Conservation (phyloP, 2,329 filamentous ascomycete genomes). For the Colletotrichum musicola region DNA sequence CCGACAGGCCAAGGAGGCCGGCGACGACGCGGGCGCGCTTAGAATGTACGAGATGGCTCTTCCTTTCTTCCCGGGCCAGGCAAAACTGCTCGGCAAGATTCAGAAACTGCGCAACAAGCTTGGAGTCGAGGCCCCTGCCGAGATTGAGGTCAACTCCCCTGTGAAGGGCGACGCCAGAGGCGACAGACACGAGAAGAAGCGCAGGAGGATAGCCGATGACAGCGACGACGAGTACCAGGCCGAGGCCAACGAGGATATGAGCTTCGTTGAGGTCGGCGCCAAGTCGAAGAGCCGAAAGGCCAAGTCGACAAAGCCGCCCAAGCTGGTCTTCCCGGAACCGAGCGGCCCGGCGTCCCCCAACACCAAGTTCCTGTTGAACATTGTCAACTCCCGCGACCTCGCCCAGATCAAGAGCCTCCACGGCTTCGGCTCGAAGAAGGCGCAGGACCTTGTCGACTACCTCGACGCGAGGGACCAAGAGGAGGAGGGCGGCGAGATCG, state of each 20-base stretch:
- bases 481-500: slow-evolving; percentile 57
- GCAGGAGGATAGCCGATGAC: slow-evolving; percentile 44
- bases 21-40: slow-evolving; percentile 82
- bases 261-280: slow-evolving; percentile 45
- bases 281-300: slow-evolving; percentile 48
- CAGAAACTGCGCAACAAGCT: slow-evolving; percentile 70
- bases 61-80: slow-evolving; percentile 87
- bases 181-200: slow-evolving; percentile 41
- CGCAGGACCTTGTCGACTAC: slow-evolving; percentile 69
- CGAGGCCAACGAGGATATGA: slow-evolving; percentile 57
- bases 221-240: slow-evolving; percentile 55
- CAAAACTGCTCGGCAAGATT: slow-evolving; percentile 80
- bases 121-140: slow-evolving; percentile 42
- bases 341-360: slow-evolving; percentile 63
- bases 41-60: slow-evolving; percentile 88
- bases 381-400: slow-evolving; percentile 80
- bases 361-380: slow-evolving; percentile 72
- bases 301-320: slow-evolving; percentile 46
- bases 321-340: slow-evolving; percentile 52
- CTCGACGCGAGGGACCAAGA: slow-evolving; percentile 60
- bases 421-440: slow-evolving; percentile 80
- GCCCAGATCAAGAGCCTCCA: slow-evolving; percentile 74
- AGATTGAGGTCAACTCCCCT: slow-evolving; percentile 8
- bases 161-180: slow-evolving; percentile 9
- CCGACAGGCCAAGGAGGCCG: slow-evolving; percentile 87